These are phyloP conservation scores for Cucumis melo DNA, from an alignment of 306 rosid species.

Conservation along the genomic window DNA sequence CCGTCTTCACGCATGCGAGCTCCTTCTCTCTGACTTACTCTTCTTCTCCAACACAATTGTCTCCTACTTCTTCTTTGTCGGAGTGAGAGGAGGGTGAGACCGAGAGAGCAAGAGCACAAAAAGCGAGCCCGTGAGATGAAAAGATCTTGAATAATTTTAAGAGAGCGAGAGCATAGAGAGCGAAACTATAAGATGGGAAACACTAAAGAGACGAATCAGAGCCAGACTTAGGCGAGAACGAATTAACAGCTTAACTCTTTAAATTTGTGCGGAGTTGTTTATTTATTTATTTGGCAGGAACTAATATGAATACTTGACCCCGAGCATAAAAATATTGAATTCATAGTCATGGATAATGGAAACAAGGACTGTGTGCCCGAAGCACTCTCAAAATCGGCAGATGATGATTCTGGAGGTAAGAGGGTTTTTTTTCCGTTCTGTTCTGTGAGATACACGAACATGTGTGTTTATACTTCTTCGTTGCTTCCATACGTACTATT, in stretches of 20 bases:
- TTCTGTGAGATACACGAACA: not conserved
- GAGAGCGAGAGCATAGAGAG: too few relatives aligned
- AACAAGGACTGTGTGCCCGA: not conserved
- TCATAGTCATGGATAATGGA: not conserved
- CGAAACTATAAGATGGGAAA: too few relatives aligned
- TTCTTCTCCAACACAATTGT: too few relatives aligned
- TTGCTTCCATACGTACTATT: not conserved
- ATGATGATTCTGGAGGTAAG: slow-evolving; percentile 2
- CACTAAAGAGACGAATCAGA: too few relatives aligned
- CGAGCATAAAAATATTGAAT: not conserved
- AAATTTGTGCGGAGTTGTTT: not conserved
- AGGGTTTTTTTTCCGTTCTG: not conserved
- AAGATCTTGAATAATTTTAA: too few relatives aligned
- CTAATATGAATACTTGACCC: not conserved
- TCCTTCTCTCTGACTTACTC: too few relatives aligned
- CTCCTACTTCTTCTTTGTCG: too few relatives aligned
- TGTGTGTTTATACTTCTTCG: not conserved
- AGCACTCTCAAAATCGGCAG: not conserved
- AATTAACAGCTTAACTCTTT: not conserved
- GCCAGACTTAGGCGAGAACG: too few relatives aligned
- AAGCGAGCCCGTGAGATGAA: too few relatives aligned
- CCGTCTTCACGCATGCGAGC: too few relatives aligned
- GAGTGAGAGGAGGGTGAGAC: too few relatives aligned
- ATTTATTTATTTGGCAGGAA: not conserved
- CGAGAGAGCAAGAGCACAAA: too few relatives aligned